phyloP scores from a whole-genome alignment of 192 early-diverging fungal genomes.

The Glomus cerebriforme region DNA sequence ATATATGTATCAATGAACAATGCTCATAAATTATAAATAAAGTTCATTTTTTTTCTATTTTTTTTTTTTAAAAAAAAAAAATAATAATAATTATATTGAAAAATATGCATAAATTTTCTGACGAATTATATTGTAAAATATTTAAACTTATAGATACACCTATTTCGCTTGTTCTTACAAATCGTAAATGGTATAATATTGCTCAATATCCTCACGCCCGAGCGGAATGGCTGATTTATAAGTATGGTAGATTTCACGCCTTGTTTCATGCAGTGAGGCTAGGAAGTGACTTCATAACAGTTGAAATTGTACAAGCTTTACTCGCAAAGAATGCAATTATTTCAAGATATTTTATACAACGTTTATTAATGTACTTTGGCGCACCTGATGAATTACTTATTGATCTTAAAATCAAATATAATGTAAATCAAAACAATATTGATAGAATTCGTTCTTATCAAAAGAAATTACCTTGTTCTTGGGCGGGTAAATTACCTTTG shows the following conservation, averaged over 20 bases:
- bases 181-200: background rate
- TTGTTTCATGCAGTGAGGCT: conserved; percentile 6
- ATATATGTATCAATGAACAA: no score
- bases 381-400: background rate
- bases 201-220: background rate
- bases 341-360: conserved; percentile 15
- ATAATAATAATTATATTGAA: no score
- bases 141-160: background rate
- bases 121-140: background rate
- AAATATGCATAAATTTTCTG: no score
- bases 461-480: background rate
- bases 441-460: background rate
- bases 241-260: conserved; percentile 13
- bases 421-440: background rate
- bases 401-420: background rate
- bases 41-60: no score
- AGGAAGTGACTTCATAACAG: background rate
- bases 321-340: background rate
- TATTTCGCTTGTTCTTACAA: background rate
- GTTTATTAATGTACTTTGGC: background rate
- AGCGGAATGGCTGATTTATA: background rate
- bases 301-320: background rate
- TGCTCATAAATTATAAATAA: no score
- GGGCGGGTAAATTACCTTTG: conserved; percentile 2
- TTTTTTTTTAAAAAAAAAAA: no score